Base-by-base conservation (phyloP, 1,284 basidiomycete species). In the Cryptococcus sp. region DNA sequence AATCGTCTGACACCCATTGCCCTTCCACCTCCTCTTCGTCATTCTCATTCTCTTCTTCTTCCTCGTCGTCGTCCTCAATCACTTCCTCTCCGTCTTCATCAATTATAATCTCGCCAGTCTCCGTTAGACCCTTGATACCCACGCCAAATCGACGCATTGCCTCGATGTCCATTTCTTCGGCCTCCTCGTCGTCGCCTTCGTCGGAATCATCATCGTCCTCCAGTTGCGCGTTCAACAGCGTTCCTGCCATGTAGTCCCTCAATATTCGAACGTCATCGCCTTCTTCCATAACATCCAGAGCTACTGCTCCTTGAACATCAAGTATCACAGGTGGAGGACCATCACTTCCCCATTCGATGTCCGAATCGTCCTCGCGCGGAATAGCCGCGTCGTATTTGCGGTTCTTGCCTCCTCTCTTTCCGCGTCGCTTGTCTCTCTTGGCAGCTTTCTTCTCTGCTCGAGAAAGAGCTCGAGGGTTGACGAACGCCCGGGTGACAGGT, bases 261-360 rank as follows among this genome's bases (percentile, higher is more conserved):
- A 76, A 57, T 6, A 71, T 63, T 13, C 53, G 64, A 45, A 66
- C 66, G 29, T 73, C 69, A 16, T 70, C 65, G 50, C 72, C 68
- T 22, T 55, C 59, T 5, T 51, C 55, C n/a, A 54, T 62, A n/a
- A 46, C 58, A 17, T 39, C 52, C 16, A 19, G 34, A 17, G n/a
- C 50, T 10, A 34, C 57, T 22, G 37, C 22, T n/a, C 54, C 52
- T n/a, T 57, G 52, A 3, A 60, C 62, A 23, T 52, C 58, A 8
- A 67, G 22, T 10, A 68, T 40, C 4, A 45, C 44, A 6, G 57
- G 46, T 0, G 73, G 70, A n/a, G 74, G 72, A 2, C 74, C 74
- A 46, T 78, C 74, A 45, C 71, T 73, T 15, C 78, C 78, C 78
- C 78, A 79, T 13, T 79, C 76, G 29, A 79, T 57, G 52, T 79